A percentile compares a stretch with the other conserved stretches of the same genome.
phyloP scores from a whole-genome alignment of 1,284 basidiomycete genomes.

The Phenoliferia sp. region DNA sequence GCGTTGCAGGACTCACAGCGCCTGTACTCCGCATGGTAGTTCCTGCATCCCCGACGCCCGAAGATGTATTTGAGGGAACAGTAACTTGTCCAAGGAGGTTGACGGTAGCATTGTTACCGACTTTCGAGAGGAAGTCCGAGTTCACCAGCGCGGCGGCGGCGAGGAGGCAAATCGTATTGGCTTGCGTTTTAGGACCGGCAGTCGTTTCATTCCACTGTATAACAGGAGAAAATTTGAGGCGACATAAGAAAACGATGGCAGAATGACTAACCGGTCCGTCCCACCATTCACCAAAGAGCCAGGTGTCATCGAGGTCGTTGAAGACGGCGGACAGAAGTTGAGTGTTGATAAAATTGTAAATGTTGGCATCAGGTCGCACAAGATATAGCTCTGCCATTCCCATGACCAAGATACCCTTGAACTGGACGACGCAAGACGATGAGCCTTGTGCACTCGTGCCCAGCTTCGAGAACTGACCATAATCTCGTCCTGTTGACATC shows the following conservation, averaged over 20 bases:
- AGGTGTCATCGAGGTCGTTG: conserved; percentile 24
- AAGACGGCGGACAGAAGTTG: conserved; percentile 21
- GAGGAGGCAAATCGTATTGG: conserved; percentile 18
- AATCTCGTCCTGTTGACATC: conserved; percentile 24
- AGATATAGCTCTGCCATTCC: conserved; percentile 22
- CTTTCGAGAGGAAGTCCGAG: conserved; percentile 7
- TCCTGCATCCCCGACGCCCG: background rate
- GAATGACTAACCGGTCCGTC: conserved; percentile 18
- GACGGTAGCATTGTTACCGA: background rate
- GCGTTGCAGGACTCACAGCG: background rate
- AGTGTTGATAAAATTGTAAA: conserved; percentile 29
- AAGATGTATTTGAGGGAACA: background rate
- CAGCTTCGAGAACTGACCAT: conserved; percentile 11
- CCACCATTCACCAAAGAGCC: conserved; percentile 27
- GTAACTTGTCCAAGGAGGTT: background rate
- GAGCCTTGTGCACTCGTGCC: background rate
- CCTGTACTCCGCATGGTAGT: background rate
- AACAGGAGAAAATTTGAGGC: background rate
- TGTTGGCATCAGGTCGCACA: conserved; percentile 23
- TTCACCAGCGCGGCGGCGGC: conserved; percentile 21
- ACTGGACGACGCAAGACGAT: conserved; percentile 3
- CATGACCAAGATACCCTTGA: conserved; percentile 28
- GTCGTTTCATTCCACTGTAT: conserved; percentile 27
- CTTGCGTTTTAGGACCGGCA: conserved; percentile 26
- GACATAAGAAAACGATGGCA: background rate